Base-by-base conservation (phyloP, 1,284 basidiomycete genomes). In the Earliella scabrosa region DNA sequence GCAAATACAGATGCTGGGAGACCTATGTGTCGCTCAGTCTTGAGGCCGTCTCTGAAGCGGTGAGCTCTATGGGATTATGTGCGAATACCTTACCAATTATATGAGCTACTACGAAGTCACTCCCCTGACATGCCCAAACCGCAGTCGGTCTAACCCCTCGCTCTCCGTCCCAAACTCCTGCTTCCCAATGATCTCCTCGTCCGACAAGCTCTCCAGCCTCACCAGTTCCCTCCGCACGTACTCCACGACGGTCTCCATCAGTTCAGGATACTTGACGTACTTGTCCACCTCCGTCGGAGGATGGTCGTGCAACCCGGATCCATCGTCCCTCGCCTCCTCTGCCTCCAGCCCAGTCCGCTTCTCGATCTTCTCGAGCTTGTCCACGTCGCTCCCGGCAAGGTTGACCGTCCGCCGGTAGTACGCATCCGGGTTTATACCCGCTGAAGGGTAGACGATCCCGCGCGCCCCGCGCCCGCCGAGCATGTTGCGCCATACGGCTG, bases 401-500 rank as follows among this genome's bases (percentile, higher is more conserved):
- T 91, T 91, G 24, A 91, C 79, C 0, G 85, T 75, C 4, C 87
- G 80, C 32, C 86, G 72, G 72, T 82, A 90, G 49, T 64, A 66
- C 20, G 60, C 58, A 52, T 50, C 59, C 18, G 50, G 64, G 1
- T 44, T 26, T 24, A 23, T 52, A 20, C 65, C 53, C 50, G 24
- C 52, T 24, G 54, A 58, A 13, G 77, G 76, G 56, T 82, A 80
- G 2, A 76, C 75, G 47, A 91, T 87, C 2, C 86, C 87, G 51
- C 78, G 77, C 11, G 89, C 88, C 0, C 91, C 90, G 23, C 90
- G 77, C 18, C 83, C 90, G 9, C 90, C 90, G 35, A 98, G 89
- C 41, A 98, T 71, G 72, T 98, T 98, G 29, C 97, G 81, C 97
- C 97, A 99, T 1, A 97, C 75, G 4, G 93, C 93, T 24, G 80